These are phyloP conservation scores for Closterium sp. DNA, from an alignment of 139 green algal genomes.

Conservation along the genomic window DNA sequence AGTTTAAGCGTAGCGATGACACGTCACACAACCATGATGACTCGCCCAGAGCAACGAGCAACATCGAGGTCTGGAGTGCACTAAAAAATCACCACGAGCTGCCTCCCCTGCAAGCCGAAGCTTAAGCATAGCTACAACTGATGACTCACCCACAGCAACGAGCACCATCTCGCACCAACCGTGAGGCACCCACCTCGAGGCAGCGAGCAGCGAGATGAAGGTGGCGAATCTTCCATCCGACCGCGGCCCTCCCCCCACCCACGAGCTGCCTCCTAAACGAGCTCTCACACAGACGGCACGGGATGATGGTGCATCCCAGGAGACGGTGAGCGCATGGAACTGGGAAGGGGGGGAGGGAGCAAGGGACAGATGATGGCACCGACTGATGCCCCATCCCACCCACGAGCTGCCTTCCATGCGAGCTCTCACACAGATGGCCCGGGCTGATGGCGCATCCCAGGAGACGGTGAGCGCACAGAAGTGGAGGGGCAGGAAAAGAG, in stretches of 20 bases:
- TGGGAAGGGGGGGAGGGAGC: too few relatives aligned
- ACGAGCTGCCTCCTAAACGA: background rate
- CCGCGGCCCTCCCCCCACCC: background rate
- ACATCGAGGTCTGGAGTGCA: too few relatives aligned
- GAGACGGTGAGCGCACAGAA: background rate
- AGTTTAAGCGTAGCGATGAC: too few relatives aligned
- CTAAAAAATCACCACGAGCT: too few relatives aligned
- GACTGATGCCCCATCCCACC: background rate
- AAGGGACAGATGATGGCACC: too few relatives aligned
- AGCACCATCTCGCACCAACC: too few relatives aligned
- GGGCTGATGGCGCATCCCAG: background rate
- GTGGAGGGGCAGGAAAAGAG: background rate
- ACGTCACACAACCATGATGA: too few relatives aligned
- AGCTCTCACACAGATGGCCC: background rate
- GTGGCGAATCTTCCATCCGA: background rate
- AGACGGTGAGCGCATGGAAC: background rate
- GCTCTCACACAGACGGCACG: background rate
- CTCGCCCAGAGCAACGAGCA: too few relatives aligned
- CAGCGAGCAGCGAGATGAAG: background rate
- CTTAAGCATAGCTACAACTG: too few relatives aligned
- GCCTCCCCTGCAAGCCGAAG: too few relatives aligned
- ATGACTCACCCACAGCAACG: too few relatives aligned
- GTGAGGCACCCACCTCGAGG: background rate
- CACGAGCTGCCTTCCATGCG: background rate
- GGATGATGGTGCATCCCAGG: background rate